These are phyloP conservation scores for Salix brachista DNA, from an alignment of 345 rosid species.

Conservation along the genomic window DNA sequence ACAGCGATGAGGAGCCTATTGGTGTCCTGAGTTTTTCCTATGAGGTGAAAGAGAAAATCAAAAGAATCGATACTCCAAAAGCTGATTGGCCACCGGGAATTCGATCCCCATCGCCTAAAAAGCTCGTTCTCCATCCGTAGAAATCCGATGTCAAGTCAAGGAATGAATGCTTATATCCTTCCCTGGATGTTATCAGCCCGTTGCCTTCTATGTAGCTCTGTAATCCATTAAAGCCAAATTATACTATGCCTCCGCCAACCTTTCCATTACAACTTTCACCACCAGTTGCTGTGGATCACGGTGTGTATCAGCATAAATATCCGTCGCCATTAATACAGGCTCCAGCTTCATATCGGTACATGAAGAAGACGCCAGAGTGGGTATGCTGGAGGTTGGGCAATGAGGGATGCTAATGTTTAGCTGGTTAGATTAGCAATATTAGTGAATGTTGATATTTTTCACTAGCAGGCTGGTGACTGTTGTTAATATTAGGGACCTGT, in stretches of 20 bases:
- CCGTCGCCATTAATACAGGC: conserved; percentile 1
- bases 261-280: background rate
- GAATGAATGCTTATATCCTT: conserved; percentile 6
- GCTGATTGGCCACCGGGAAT: background rate
- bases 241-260: background rate
- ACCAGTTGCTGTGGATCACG: background rate
- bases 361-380: conserved; percentile 7
- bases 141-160: background rate
- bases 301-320: background rate
- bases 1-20: conserved; percentile 33
- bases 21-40: conserved; percentile 43
- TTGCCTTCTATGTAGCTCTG: conserved; percentile 5
- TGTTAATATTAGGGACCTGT: background rate
- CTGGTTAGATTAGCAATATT: background rate
- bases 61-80: background rate
- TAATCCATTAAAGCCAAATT: background rate
- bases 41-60: conserved; percentile 13
- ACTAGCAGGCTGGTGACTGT: background rate
- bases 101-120: background rate
- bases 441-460: background rate
- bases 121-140: conserved; percentile 9
- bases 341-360: conserved; percentile 15
- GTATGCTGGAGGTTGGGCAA: background rate
- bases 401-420: background rate
- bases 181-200: conserved; percentile 6